A percentile compares a stretch with the other conserved stretches of the same genome.
These are phyloP conservation scores for Scedosporium minutisporum DNA, from an alignment of 2,329 filamentous ascomycete species.

Conservation along the genomic window DNA sequence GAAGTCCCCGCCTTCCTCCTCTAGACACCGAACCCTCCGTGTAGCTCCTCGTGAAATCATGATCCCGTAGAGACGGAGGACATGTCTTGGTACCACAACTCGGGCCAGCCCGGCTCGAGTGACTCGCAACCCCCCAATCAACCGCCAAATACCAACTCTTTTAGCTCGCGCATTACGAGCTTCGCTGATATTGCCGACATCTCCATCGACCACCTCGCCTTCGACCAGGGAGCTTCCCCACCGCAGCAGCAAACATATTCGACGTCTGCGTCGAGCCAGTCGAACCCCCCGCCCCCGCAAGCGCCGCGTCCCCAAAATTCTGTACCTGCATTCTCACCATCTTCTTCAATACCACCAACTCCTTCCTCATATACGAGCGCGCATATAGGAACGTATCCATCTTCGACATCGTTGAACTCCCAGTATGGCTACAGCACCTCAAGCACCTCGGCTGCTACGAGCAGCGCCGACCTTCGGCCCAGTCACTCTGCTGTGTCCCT, in stretches of 20 bases:
- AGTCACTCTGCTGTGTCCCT: slow-evolving; percentile 3
- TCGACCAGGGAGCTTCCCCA: not conserved
- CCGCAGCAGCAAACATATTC: slow-evolving; percentile 5
- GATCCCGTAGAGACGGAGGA: not conserved
- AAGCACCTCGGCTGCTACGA: not conserved
- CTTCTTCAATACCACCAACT: not conserved
- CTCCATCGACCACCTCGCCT: slow-evolving; percentile 6
- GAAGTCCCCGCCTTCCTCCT: not conserved
- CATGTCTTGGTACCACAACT: slow-evolving; percentile 2
- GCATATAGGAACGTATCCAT: not conserved
- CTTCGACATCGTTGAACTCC: not conserved
- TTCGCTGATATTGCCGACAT: slow-evolving; percentile 8
- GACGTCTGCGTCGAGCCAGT: not conserved
- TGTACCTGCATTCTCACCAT: not conserved
- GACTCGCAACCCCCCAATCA: not conserved
- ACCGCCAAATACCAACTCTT: not conserved
- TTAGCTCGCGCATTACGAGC: slow-evolving; percentile 7
- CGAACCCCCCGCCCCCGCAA: not conserved
- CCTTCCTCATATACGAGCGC: not conserved
- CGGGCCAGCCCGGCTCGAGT: not conserved
- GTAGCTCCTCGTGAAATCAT: not conserved
- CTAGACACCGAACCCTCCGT: not conserved
- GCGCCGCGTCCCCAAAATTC: not conserved
- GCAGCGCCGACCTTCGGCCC: not conserved
- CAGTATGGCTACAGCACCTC: not conserved